Percentiles rank a stretch among this genome's conserved stretches.
Conservation (phyloP, 306 rosid genomes). For the Sphenostylis stenocarpa region DNA sequence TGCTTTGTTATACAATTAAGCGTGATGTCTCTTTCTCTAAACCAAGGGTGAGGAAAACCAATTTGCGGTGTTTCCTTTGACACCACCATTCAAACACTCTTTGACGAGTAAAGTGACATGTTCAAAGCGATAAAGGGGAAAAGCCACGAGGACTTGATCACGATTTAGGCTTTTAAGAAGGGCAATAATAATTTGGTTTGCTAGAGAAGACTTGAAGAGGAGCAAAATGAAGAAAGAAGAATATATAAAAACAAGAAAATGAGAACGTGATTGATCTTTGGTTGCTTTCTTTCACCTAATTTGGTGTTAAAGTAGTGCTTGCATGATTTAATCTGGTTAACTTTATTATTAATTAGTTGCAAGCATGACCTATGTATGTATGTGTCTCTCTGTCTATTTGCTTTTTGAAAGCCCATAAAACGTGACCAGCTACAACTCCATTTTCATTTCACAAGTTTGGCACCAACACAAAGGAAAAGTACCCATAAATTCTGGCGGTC, state of each 20-base stretch:
- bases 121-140: slow-evolving; percentile 41
- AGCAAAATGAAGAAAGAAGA: slow-evolving; percentile 38
- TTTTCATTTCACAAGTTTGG: slow-evolving; percentile 42
- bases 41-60: slow-evolving; percentile 34
- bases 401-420: slow-evolving; percentile 32
- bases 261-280: slow-evolving; percentile 42
- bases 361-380: slow-evolving; percentile 27
- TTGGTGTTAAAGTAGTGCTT: slow-evolving; percentile 43
- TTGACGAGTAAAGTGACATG: slow-evolving; percentile 42
- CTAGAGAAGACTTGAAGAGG: slow-evolving; percentile 30
- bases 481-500: slow-evolving; percentile 37
- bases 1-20: slow-evolving; percentile 15
- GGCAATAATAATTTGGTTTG: slow-evolving; percentile 43
- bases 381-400: neutral
- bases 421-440: slow-evolving; percentile 27
- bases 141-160: slow-evolving; percentile 42
- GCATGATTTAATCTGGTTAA: slow-evolving; percentile 14
- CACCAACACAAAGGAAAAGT: slow-evolving; percentile 28
- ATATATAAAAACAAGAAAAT: slow-evolving; percentile 7
- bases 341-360: slow-evolving; percentile 15
- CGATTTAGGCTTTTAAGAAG: slow-evolving; percentile 62
- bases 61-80: slow-evolving; percentile 10
- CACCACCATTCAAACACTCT: slow-evolving; percentile 43
- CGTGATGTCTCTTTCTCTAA: slow-evolving; percentile 28
- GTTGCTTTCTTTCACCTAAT: slow-evolving; percentile 47